Evolutionary conservation across 1,139 yeast species (phyloP).

Genomic region (Suhomyces panamericanus): DNA sequence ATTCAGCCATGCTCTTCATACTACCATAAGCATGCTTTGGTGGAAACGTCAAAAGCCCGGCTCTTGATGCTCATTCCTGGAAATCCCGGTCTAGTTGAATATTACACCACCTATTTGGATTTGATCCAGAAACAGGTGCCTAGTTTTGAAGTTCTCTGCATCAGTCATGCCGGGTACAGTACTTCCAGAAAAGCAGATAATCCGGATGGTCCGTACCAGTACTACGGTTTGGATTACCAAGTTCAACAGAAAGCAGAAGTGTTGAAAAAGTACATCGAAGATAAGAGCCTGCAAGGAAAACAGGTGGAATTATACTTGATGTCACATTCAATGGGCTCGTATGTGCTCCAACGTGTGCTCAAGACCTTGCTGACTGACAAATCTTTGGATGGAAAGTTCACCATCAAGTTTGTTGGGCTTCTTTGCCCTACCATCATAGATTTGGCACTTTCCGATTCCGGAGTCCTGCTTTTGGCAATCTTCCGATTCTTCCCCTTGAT

Average conservation of each 20-base stretch:
- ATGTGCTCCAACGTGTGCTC: conserved; percentile 53
- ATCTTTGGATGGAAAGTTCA: conserved; percentile 20
- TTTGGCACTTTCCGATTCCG: conserved; percentile 53
- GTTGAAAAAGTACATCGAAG: conserved; percentile 31
- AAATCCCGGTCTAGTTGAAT: conserved; percentile 65
- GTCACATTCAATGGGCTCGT: conserved; percentile 67
- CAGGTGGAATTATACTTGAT: conserved; percentile 43
- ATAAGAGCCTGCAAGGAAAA: conserved; percentile 13
- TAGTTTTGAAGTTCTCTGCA: conserved; percentile 48
- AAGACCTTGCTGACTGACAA: conserved; percentile 23
- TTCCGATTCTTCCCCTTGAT: conserved; percentile 36
- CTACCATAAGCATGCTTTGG: conserved; percentile 22
- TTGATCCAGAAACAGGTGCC: conserved; percentile 46
- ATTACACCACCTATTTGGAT: conserved; percentile 51
- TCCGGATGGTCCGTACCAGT: conserved; percentile 13
- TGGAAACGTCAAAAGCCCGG: conserved; percentile 6
- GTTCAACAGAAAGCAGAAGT: conserved; percentile 47
- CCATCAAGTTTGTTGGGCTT: conserved; percentile 51
- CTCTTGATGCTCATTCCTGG: conserved; percentile 60
- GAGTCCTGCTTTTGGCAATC: conserved; percentile 37
- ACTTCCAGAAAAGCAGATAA: conserved; percentile 24
- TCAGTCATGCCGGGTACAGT: conserved; percentile 57
- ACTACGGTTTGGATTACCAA: conserved; percentile 50
- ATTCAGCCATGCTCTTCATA: conserved; percentile 30
- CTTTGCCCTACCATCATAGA: conserved; percentile 65